Conservation (phyloP, 495 filamentous ascomycete genomes). For the Talaromyces trachyspermus region DNA sequence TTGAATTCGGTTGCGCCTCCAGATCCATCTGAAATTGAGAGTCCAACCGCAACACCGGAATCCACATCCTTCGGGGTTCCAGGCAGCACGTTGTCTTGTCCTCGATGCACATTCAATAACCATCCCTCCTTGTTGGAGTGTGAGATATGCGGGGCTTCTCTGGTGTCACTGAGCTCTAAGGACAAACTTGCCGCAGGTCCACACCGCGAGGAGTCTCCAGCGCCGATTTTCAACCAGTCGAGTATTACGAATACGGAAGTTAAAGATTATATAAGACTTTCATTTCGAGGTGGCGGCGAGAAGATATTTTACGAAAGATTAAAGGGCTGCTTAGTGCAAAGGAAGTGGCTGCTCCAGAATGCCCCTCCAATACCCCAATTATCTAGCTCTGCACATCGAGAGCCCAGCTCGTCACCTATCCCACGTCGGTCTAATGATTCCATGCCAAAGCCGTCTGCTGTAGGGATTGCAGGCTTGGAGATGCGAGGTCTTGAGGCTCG, state of each 20-base stretch:
- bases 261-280: conserved; percentile 77
- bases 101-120: conserved; percentile 89
- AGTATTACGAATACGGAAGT: conserved; percentile 44
- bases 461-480: conserved; percentile 92
- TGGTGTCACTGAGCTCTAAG: conserved; percentile 31
- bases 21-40: conserved; percentile 5
- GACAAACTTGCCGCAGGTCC: conserved; percentile 17
- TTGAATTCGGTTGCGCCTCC: no score
- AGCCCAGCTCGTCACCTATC: conserved; percentile 15
- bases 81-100: conserved; percentile 46
- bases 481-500: conserved; percentile 71
- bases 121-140: conserved; percentile 80
- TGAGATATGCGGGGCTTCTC: conserved; percentile 82
- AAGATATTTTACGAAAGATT: conserved; percentile 86
- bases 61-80: conserved; percentile 9
- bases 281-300: conserved; percentile 82
- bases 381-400: conserved; percentile 24
- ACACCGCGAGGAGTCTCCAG: conserved; percentile 65
- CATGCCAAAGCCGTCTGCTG: conserved; percentile 47
- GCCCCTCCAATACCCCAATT: conserved; percentile 81
- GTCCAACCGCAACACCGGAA: conserved; percentile 6
- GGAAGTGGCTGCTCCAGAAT: conserved; percentile 91
- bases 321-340: conserved; percentile 77
- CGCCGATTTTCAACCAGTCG: conserved; percentile 48
- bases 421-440: conserved; percentile 4